Conservation (phyloP, 768 basidiomycete genomes). For the Mycena leptocephala region DNA sequence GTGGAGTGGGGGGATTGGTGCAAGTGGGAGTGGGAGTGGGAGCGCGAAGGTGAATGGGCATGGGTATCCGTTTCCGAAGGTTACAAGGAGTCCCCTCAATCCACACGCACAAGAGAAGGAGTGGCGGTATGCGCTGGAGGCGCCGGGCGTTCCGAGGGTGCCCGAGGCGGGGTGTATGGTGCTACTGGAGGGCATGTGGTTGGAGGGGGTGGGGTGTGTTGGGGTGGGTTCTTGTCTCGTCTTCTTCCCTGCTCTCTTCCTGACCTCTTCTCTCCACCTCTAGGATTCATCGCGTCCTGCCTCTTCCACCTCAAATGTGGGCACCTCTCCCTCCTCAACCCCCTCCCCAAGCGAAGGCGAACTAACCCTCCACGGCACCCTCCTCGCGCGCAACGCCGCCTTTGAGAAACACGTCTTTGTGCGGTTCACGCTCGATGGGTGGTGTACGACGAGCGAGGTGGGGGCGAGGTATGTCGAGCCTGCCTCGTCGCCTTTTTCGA, state of each 20-base stretch:
- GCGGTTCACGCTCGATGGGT: slow-evolving; percentile 93
- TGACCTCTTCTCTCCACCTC: background rate
- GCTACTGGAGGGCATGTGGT: slow-evolving; percentile 28
- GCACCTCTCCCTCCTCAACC: slow-evolving; percentile 31
- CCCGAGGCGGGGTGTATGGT: slow-evolving; percentile 26
- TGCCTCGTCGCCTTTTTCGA: background rate
- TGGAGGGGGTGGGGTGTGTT: slow-evolving; percentile 21
- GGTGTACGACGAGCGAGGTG: slow-evolving; percentile 95
- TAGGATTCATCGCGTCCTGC: slow-evolving; percentile 13
- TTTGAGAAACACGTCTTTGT: slow-evolving; percentile 91
- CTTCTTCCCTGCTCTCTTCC: slow-evolving; percentile 20
- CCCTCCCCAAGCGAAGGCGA: slow-evolving; percentile 25
- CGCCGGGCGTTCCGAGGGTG: slow-evolving; percentile 30
- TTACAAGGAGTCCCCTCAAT: background rate
- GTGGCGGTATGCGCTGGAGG: slow-evolving; percentile 33
- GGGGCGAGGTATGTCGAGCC: slow-evolving; percentile 64
- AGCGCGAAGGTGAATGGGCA: background rate
- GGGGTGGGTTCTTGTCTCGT: background rate
- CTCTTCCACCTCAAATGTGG: slow-evolving; percentile 31
- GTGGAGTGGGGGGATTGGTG: background rate
- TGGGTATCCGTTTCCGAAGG: slow-evolving; percentile 19
- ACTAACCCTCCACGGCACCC: slow-evolving; percentile 74
- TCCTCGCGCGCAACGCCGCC: slow-evolving; percentile 88
- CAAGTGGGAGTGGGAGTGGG: too few relatives aligned
- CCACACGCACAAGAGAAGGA: background rate